phyloP scores from a whole-genome alignment of 768 basidiomycete species.

The Boletus edulis region DNA sequence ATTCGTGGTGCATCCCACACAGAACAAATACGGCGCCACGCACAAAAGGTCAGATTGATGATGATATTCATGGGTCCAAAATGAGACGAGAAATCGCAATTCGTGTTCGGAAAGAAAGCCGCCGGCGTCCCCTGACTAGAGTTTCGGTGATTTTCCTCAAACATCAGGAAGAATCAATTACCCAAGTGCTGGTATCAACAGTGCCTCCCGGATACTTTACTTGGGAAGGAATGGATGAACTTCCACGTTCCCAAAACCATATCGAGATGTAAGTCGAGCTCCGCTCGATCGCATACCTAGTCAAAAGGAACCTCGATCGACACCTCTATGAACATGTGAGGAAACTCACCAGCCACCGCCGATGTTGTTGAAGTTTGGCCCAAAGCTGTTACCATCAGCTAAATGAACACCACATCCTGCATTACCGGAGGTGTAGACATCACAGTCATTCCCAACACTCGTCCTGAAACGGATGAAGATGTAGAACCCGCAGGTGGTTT shows the following conservation, averaged over 20 bases:
- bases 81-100: constrained; percentile 14
- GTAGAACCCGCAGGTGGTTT: not conserved
- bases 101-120: constrained; percentile 14
- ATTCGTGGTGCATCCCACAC: not conserved
- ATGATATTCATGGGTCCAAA: constrained; percentile 19
- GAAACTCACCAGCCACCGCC: constrained; percentile 36
- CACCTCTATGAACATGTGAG: not conserved
- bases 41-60: constrained; percentile 22
- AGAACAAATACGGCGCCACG: not conserved
- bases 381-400: constrained; percentile 30
- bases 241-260: constrained; percentile 41
- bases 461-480: constrained; percentile 8
- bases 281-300: constrained; percentile 37
- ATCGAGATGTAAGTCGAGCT: constrained; percentile 31
- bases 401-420: constrained; percentile 31
- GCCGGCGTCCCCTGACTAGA: constrained; percentile 11
- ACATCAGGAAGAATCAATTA: not conserved
- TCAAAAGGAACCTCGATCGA: not conserved
- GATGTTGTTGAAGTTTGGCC: constrained; percentile 32
- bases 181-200: constrained; percentile 26
- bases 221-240: constrained; percentile 33
- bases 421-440: constrained; percentile 24
- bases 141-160: not conserved
- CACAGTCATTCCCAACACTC: constrained; percentile 22
- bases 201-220: constrained; percentile 24